Conservation (phyloP, 1,284 basidiomycete genomes). For the Neolentinus lepideus region DNA sequence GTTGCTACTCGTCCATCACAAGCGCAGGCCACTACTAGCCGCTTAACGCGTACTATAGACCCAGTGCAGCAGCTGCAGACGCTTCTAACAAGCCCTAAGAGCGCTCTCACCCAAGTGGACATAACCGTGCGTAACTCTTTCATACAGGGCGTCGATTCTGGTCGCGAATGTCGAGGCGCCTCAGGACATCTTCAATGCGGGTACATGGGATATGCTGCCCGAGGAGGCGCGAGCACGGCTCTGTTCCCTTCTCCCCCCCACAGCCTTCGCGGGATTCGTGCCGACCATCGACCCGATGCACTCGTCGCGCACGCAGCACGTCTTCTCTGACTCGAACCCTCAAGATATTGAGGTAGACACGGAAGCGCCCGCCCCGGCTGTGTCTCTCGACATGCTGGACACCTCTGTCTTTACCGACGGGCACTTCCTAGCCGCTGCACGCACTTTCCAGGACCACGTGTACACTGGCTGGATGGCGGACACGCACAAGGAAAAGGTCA, state of each 20-base stretch:
- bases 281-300: constrained; percentile 32
- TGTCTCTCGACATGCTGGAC: constrained; percentile 24
- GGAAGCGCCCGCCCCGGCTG: background rate
- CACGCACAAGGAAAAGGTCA: constrained; percentile 33
- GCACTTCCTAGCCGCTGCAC: constrained; percentile 45
- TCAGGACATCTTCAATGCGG: constrained; percentile 44
- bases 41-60: background rate
- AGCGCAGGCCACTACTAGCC: background rate
- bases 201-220: constrained; percentile 42
- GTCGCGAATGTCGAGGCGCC: background rate
- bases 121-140: constrained; percentile 37
- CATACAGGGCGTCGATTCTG: constrained; percentile 4
- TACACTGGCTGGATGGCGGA: constrained; percentile 43
- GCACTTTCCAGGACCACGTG: constrained; percentile 54
- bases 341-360: background rate
- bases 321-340: constrained; percentile 14
- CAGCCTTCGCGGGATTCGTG: constrained; percentile 35
- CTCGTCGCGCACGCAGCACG: constrained; percentile 22
- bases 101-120: constrained; percentile 40
- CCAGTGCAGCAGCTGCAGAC: background rate
- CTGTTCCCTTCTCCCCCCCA: constrained; percentile 38
- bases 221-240: constrained; percentile 32
- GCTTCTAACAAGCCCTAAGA: constrained; percentile 42
- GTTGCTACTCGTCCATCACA: background rate
- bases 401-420: constrained; percentile 39